Conservation (phyloP, 805 yeast species). For the Brettanomyces sp. region DNA sequence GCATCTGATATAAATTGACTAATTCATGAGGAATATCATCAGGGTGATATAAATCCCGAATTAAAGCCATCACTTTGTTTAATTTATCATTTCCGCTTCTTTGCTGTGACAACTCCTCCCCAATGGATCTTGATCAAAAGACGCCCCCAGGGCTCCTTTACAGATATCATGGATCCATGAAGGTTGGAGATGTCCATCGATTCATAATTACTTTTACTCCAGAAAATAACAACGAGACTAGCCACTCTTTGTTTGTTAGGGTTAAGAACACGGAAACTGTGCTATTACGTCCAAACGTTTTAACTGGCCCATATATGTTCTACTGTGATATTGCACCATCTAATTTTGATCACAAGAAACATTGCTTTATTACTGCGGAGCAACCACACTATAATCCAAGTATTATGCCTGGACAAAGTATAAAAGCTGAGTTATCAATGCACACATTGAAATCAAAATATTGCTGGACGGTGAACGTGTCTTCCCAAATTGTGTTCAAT, state of each 20-base stretch:
- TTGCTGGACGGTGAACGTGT: conserved; percentile 73
- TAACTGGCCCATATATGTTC: conserved; percentile 82
- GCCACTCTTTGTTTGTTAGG: conserved; percentile 37
- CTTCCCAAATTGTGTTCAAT: conserved; percentile 71
- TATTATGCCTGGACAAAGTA: conserved; percentile 57
- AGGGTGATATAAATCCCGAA: too few species aligned
- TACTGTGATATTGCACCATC: conserved; percentile 73
- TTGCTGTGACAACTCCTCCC: neutral
- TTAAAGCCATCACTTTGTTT: neutral
- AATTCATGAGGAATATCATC: too few species aligned
- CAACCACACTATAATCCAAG: conserved; percentile 72
- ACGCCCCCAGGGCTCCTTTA: conserved; percentile 7
- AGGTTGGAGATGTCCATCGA: conserved; percentile 53
- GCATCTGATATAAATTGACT: too few species aligned
- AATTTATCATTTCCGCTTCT: neutral
- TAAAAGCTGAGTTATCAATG: conserved; percentile 50
- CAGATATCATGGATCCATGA: conserved; percentile 28
- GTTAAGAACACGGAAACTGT: conserved; percentile 66
- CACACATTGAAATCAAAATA: conserved; percentile 52
- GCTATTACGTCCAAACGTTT: conserved; percentile 69
- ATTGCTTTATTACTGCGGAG: conserved; percentile 61
- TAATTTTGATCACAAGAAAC: conserved; percentile 46
- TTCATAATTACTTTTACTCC: conserved; percentile 39
- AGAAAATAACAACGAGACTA: conserved; percentile 3
- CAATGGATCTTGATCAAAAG: neutral